phyloP scores from a whole-genome alignment of 2,329 filamentous ascomycete species.

The Daldinia sp. region DNA sequence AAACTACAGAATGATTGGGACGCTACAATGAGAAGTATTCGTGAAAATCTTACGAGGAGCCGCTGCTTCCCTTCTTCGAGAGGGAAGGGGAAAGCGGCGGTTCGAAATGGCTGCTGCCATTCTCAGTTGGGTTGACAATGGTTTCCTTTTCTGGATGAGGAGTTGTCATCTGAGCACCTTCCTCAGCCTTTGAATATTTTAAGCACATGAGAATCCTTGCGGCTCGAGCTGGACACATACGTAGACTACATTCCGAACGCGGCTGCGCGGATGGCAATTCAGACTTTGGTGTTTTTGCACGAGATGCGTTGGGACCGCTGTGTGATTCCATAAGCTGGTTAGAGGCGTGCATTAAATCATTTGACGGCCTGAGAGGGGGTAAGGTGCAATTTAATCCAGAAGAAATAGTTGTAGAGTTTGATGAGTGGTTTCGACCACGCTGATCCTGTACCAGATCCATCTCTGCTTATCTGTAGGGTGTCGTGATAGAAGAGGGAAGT shows the following conservation, averaged over 20 bases:
- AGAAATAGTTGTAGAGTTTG: neutral
- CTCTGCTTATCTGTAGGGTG: neutral
- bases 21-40: neutral
- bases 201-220: neutral
- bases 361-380: neutral
- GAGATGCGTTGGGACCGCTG: neutral
- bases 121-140: neutral
- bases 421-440: neutral
- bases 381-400: neutral
- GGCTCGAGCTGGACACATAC: no score
- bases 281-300: neutral
- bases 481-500: neutral
- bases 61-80: neutral
- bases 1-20: neutral
- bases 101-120: neutral
- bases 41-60: neutral
- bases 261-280: neutral
- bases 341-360: neutral
- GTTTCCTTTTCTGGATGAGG: neutral
- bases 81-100: neutral
- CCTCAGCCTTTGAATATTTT: neutral
- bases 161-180: neutral
- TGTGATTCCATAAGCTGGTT: neutral
- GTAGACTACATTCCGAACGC: no score
- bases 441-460: neutral